Conservation (phyloP, 345 rosid species). For the Cardamine chenopodiifolia region DNA sequence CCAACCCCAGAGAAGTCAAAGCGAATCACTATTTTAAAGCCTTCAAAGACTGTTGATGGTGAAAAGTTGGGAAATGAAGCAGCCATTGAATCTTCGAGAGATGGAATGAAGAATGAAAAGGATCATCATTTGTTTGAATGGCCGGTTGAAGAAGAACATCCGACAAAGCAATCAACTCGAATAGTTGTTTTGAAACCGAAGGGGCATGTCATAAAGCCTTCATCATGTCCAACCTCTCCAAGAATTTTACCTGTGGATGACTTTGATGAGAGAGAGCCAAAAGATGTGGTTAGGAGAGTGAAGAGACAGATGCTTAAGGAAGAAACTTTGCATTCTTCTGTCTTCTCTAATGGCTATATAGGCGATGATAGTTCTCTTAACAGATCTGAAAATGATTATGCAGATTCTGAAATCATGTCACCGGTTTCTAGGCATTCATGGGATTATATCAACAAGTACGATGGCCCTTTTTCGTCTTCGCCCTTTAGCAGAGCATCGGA, state of each 20-base stretch:
- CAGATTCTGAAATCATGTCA: slow-evolving; percentile 80
- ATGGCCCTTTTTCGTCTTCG: slow-evolving; percentile 66
- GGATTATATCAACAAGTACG: slow-evolving; percentile 76
- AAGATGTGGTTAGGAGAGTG: slow-evolving; percentile 57
- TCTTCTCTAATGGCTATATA: slow-evolving; percentile 69
- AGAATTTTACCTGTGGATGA: slow-evolving; percentile 24
- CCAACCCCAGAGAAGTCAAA: slow-evolving; percentile 61
- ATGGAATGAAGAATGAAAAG: slow-evolving; percentile 41
- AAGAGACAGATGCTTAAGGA: slow-evolving; percentile 54
- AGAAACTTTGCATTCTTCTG: slow-evolving; percentile 70
- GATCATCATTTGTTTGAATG: slow-evolving; percentile 44
- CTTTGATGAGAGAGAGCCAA: slow-evolving; percentile 54
- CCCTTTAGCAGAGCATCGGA: slow-evolving; percentile 75
- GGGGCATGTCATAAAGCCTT: slow-evolving; percentile 49
- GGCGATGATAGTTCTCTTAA: slow-evolving; percentile 81
- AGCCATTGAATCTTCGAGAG: slow-evolving; percentile 47
- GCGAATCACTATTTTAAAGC: slow-evolving; percentile 79
- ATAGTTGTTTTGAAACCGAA: slow-evolving; percentile 91
- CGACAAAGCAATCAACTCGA: slow-evolving; percentile 58
- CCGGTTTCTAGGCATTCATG: slow-evolving; percentile 82
- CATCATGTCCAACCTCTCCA: slow-evolving; percentile 58
- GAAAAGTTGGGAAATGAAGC: slow-evolving; percentile 46
- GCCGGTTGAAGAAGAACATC: slow-evolving; percentile 52
- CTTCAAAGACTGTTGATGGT: slow-evolving; percentile 61
- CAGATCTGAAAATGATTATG: slow-evolving; percentile 64